Percentiles rank a stretch among this genome's conserved stretches.
Evolutionary conservation across 768 basidiomycete genomes (phyloP).

Genomic region (Harrya chromipes): DNA sequence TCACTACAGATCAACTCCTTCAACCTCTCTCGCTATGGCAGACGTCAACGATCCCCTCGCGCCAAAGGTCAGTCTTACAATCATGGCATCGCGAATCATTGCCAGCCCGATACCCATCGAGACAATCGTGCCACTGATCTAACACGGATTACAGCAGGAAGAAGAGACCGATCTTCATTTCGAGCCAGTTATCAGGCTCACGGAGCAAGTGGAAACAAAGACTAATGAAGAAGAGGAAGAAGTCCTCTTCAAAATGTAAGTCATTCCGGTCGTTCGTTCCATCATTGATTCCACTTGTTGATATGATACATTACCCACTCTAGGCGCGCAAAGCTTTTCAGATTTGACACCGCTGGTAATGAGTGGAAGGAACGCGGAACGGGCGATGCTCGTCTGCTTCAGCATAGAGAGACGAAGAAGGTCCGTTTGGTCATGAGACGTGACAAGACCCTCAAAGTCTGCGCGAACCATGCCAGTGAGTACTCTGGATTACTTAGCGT

Average conservation of each 20-base stretch:
- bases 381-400: conserved; percentile 89
- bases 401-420: conserved; percentile 87
- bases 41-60: conserved; percentile 62
- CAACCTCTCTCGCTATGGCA: conserved; percentile 44
- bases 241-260: conserved; percentile 93
- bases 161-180: conserved; percentile 90
- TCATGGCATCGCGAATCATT: not conserved
- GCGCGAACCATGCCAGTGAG: conserved; percentile 94
- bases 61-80: conserved; percentile 55
- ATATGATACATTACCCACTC: conserved; percentile 20
- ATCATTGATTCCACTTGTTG: conserved; percentile 3
- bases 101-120: conserved; percentile 17
- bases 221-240: conserved; percentile 95
- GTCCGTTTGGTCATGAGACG: conserved; percentile 97
- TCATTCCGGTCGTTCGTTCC: conserved; percentile 10
- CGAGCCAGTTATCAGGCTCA: conserved; percentile 95
- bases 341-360: conserved; percentile 70
- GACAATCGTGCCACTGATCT: conserved; percentile 32
- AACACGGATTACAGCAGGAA: conserved; percentile 35
- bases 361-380: conserved; percentile 99
- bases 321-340: conserved; percentile 98
- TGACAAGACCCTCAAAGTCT: conserved; percentile 99
- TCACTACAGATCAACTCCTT: conserved; percentile 8
- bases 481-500: conserved; percentile 6
- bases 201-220: conserved; percentile 92